phyloP scores from a whole-genome alignment of 2,329 filamentous ascomycete species.

The Colletotrichum tamarilloi region DNA sequence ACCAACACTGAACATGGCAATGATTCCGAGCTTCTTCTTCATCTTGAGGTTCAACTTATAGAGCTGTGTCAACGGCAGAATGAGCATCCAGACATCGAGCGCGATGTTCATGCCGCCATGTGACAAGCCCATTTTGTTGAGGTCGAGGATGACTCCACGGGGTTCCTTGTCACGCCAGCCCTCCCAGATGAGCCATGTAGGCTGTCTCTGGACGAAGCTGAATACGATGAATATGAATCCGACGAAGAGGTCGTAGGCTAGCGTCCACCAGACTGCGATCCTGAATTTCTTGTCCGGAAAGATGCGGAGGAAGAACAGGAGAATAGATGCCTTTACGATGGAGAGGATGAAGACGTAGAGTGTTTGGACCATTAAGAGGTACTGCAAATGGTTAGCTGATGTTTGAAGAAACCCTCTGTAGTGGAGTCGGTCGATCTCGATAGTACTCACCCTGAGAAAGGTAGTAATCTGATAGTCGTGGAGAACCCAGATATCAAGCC shows the following conservation, averaged over 20 bases:
- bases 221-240: slow-evolving; percentile 46
- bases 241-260: slow-evolving; percentile 16
- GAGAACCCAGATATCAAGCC: slow-evolving; percentile 61
- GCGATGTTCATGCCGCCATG: slow-evolving; percentile 55
- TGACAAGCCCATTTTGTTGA: slow-evolving; percentile 52
- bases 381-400: slow-evolving; percentile 40
- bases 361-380: slow-evolving; percentile 48
- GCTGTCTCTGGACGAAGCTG: slow-evolving; percentile 53
- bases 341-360: slow-evolving; percentile 47
- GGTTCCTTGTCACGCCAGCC: slow-evolving; percentile 37
- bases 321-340: slow-evolving; percentile 48
- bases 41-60: slow-evolving; percentile 43
- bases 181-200: slow-evolving; percentile 57
- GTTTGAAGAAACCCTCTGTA: slow-evolving; percentile 48
- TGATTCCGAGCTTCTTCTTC: slow-evolving; percentile 50
- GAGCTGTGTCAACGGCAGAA: slow-evolving; percentile 52
- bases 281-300: slow-evolving; percentile 44
- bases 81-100: slow-evolving; percentile 55
- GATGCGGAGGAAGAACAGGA: slow-evolving; percentile 50
- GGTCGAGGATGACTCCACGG: slow-evolving; percentile 45
- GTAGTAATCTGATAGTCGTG: slow-evolving; percentile 8
- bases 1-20: slow-evolving; percentile 50
- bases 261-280: slow-evolving; percentile 37
- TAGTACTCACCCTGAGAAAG: slow-evolving; percentile 1
- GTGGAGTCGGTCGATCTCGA: slow-evolving; percentile 57